Evolutionary conservation across 2,329 filamentous ascomycete genomes (phyloP).

Genomic region (Pseudocercospora musae): DNA sequence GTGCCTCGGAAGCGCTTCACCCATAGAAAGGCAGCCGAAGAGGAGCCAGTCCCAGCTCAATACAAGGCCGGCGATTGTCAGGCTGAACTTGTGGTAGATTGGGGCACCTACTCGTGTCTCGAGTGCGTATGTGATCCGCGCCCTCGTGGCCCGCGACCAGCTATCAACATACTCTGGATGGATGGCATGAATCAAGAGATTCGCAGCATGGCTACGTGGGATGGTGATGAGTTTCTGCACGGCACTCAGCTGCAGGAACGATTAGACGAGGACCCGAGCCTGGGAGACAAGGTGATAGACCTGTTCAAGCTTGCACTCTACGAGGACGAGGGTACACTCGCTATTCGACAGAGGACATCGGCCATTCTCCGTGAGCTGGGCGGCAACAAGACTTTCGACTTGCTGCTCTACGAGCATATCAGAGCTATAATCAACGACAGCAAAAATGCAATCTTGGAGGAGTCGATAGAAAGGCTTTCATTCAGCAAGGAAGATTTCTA

Average conservation of each 20-base stretch:
- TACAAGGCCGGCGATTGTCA: too few species aligned
- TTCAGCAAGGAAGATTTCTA: not conserved
- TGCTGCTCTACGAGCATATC: conserved; percentile 8
- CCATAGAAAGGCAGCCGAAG: too few species aligned
- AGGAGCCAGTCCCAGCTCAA: too few species aligned
- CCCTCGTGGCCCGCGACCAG: not conserved
- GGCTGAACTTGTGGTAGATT: too few species aligned
- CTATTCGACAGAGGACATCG: not conserved
- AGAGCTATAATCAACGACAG: conserved; percentile 7
- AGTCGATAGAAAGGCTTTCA: not conserved
- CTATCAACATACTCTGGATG: not conserved
- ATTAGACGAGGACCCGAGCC: not conserved
- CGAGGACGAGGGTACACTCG: not conserved
- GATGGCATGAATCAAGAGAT: conserved; percentile 5
- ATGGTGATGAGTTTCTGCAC: conserved; percentile 6
- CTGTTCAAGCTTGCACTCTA: conserved; percentile 11
- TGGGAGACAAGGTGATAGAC: conserved; percentile 9
- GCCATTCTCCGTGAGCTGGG: conserved; percentile 1
- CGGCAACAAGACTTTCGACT: conserved; percentile 7
- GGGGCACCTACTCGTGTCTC: too few species aligned
- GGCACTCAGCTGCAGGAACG: conserved; percentile 7
- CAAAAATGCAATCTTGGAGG: not conserved
- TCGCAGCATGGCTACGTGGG: conserved; percentile 10
- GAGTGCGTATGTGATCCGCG: not conserved
- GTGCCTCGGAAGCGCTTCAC: too few species aligned